These are phyloP conservation scores for Cardamine occulta DNA, from an alignment of 345 rosid genomes.

Conservation along the genomic window DNA sequence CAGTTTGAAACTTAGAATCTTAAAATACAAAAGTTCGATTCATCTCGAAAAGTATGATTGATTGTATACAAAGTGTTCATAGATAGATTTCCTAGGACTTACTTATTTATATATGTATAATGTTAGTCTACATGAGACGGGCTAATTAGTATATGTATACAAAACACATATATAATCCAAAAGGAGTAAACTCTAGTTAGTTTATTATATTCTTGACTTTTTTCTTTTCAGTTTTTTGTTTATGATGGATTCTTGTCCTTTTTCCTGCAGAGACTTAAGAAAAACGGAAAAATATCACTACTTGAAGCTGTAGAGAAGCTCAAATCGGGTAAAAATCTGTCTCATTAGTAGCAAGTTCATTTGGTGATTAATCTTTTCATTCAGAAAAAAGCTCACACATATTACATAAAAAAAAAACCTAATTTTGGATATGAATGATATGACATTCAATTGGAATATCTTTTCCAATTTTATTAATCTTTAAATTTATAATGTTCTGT, in stretches of 20 bases:
- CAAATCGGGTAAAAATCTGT: constrained; percentile 53
- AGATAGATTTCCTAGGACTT: too few species aligned
- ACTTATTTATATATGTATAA: not conserved
- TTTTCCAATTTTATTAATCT: not conserved
- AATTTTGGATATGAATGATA: not conserved
- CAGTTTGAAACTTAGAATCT: not conserved
- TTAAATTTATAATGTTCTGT: not conserved
- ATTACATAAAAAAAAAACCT: too few species aligned
- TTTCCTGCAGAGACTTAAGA: constrained; percentile 63
- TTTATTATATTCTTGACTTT: not conserved
- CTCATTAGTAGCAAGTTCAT: not conserved
- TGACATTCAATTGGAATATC: not conserved
- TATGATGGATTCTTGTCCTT: too few species aligned
- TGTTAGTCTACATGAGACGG: not conserved
- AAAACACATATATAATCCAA: not conserved
- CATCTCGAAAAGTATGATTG: not conserved
- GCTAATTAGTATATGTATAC: not conserved
- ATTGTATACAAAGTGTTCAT: not conserved
- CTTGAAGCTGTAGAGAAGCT: constrained; percentile 73
- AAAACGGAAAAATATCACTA: constrained; percentile 55
- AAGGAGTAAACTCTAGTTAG: not conserved
- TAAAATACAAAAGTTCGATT: not conserved
- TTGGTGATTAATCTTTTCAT: not conserved
- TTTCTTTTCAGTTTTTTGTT: too few species aligned
- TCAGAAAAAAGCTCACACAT: not conserved